Conservation (phyloP, 2,329 filamentous ascomycete genomes). For the Nigrograna mackinnonii region DNA sequence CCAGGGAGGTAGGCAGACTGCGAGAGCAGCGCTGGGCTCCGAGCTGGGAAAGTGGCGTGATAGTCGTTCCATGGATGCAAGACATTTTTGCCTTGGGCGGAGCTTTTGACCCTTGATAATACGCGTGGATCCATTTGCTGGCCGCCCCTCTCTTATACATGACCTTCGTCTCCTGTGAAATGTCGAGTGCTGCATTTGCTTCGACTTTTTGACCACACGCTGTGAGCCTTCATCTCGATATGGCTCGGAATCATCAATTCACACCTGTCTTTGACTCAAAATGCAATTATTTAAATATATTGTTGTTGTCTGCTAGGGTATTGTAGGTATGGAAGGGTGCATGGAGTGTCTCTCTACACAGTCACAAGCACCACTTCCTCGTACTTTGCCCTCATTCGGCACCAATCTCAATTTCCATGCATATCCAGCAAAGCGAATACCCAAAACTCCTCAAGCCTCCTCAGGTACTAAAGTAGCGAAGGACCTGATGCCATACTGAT, state of each 20-base stretch:
- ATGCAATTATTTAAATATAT: neutral
- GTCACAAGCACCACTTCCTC: neutral
- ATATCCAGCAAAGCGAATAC: slow-evolving; percentile 3
- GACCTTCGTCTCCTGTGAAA: too few relatives aligned
- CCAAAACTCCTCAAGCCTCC: slow-evolving; percentile 7
- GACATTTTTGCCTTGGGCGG: neutral
- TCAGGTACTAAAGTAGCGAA: slow-evolving; percentile 13
- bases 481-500: slow-evolving; percentile 6
- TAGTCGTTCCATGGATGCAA: slow-evolving; percentile 22
- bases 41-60: slow-evolving; percentile 27
- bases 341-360: neutral
- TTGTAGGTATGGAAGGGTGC: neutral
- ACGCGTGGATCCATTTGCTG: neutral
- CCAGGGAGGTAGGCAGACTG: too few relatives aligned
- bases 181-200: too few relatives aligned
- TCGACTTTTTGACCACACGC: neutral
- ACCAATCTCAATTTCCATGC: slow-evolving; percentile 2
- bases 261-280: neutral
- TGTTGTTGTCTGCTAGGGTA: neutral
- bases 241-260: neutral
- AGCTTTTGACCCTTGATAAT: neutral
- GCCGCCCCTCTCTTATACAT: neutral
- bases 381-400: neutral
- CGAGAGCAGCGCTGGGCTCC: too few relatives aligned
- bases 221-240: neutral